phyloP scores from a whole-genome alignment of 2,329 filamentous ascomycete species.

The Colletotrichum falcatum region DNA sequence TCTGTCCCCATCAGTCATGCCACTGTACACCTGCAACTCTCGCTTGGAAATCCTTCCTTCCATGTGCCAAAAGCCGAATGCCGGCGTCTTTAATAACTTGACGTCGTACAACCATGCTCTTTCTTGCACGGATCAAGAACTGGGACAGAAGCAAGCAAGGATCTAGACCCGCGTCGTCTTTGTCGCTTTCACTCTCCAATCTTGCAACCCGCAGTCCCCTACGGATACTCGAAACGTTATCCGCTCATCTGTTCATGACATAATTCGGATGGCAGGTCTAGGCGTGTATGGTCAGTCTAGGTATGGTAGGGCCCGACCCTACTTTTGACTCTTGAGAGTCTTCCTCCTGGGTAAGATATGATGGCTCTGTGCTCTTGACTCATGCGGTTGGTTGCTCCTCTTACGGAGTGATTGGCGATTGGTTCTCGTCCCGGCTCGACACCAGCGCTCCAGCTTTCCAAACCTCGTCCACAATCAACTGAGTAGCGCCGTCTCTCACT shows the following conservation, averaged over 20 bases:
- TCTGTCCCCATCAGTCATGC: background rate
- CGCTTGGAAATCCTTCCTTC: background rate
- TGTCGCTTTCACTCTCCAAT: background rate
- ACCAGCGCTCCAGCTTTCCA: conserved; percentile 81
- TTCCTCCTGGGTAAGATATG: too few species aligned
- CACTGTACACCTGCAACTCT: background rate
- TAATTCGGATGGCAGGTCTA: conserved; percentile 21
- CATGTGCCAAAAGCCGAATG: background rate
- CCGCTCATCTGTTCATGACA: conserved; percentile 3
- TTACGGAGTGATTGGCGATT: conserved; percentile 31
- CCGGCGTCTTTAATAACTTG: background rate
- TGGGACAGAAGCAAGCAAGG: background rate
- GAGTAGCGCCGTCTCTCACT: conserved; percentile 56
- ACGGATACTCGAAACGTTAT: background rate
- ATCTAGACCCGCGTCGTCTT: background rate
- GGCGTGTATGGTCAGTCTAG: conserved; percentile 10
- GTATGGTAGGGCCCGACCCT: conserved; percentile 2
- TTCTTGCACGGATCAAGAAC: background rate
- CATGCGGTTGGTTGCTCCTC: background rate
- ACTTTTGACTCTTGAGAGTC: background rate
- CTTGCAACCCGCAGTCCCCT: background rate
- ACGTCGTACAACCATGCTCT: conserved; percentile 11
- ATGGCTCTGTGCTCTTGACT: background rate
- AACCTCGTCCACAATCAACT: conserved; percentile 77
- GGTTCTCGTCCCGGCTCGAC: conserved; percentile 43